Percentiles rank a stretch among this genome's conserved stretches.
Conservation (phyloP, 108 stramenopile species). For the Nitzschia sp. region DNA sequence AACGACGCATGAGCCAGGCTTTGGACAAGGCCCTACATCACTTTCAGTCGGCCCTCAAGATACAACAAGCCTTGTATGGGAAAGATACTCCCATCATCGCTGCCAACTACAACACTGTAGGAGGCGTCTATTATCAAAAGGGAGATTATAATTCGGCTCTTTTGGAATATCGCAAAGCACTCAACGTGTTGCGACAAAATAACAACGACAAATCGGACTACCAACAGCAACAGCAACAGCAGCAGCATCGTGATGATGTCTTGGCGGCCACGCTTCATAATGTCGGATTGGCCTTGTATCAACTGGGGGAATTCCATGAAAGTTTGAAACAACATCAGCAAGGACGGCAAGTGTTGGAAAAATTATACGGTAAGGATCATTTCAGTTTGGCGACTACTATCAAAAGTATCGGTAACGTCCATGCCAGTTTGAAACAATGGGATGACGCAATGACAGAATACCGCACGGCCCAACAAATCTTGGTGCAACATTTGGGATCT, state of each 20-base stretch:
- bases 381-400: slow-evolving; percentile 23
- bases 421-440: slow-evolving; percentile 8
- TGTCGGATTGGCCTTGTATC: slow-evolving; percentile 30
- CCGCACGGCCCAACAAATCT: slow-evolving; percentile 19
- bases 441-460: slow-evolving; percentile 29
- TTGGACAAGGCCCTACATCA: slow-evolving; percentile 31
- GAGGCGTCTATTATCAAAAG: slow-evolving; percentile 52
- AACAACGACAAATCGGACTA: slow-evolving; percentile 17
- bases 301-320: slow-evolving; percentile 22
- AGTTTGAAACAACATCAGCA: slow-evolving; percentile 17
- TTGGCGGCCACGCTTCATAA: slow-evolving; percentile 29
- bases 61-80: slow-evolving; percentile 29
- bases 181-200: slow-evolving; percentile 24
- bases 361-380: slow-evolving; percentile 21
- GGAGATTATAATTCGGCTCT: slow-evolving; percentile 44
- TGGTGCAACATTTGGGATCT: slow-evolving; percentile 12
- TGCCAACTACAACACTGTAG: slow-evolving; percentile 58
- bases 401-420: slow-evolving; percentile 29
- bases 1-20: too few relatives aligned
- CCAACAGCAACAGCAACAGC: too few relatives aligned
- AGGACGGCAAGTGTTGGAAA: slow-evolving; percentile 10
- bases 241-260: too few relatives aligned
- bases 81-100: slow-evolving; percentile 28
- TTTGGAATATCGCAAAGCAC: slow-evolving; percentile 36
- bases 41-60: slow-evolving; percentile 28